Base-by-base conservation (phyloP, 768 basidiomycete species). In the Mycena leptocephala region DNA sequence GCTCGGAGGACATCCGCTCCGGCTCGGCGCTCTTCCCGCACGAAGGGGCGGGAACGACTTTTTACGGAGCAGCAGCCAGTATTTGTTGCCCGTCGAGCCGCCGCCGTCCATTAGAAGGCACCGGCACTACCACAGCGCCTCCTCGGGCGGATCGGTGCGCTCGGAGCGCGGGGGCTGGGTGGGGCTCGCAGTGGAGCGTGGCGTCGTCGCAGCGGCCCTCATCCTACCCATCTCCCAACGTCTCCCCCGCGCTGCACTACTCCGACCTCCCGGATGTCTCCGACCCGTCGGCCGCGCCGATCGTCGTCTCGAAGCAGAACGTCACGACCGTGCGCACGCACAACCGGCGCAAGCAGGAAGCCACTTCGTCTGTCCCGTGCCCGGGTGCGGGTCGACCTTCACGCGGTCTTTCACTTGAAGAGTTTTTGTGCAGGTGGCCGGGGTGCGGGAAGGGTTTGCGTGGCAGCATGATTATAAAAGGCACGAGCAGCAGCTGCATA, bases 381-480 rank as follows among this genome's bases (percentile, higher is more conserved):
- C 93, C 1, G 94, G 94, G 14, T 97, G 96, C 85, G 94, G 93
- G 51, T 95, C 94, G 80, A 96, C 96, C 8, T 97, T 97, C 79
- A 98, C 97, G 51, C 87, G 96, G 82, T 95, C 96, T 82, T 99
- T 98, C 87, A 99, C 98, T 82, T 98, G 71, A 96, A 97, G 83
- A 97, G 37, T 99, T 97, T 89, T 92, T 94, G 83, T 99, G 97
- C 86, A 94, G 95, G 80, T 98, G 96, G 93, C 96, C 96, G 1
- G 97, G 96, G 28, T 99, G 97, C 81, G 94, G 93, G 32, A 98
- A 98, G 85, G 97, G 28, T 97, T 98, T 77, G 97, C 95, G 32
- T 86, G 97, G 70, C 96, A 98, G 83, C 97, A 98, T 81, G 97
- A 99, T 83, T 98, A 97, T 86, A 99, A 98, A 82, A 92, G 97